A percentile compares a stretch with the other conserved stretches of the same genome.
Evolutionary conservation across 2,329 filamentous ascomycete genomes (phyloP).

Genomic region (Amesomyces nigricolor): DNA sequence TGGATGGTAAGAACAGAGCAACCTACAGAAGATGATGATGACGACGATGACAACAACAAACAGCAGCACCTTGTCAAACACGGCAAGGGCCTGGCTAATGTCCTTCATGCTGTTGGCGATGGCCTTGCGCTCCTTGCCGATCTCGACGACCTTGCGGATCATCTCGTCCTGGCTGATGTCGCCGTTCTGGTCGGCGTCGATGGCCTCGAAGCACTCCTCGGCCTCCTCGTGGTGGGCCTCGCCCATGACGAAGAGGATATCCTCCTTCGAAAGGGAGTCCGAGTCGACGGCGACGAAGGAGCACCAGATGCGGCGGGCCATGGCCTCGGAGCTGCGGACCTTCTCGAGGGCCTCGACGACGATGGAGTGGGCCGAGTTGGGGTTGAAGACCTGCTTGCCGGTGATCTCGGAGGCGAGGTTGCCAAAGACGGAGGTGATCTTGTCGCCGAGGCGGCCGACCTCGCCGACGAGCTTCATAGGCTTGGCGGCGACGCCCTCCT

Average conservation of each 20-base stretch:
- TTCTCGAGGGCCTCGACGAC: constrained; percentile 87
- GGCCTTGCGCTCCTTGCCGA: constrained; percentile 79
- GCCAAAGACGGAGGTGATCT: constrained; percentile 87
- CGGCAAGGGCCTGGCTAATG: constrained; percentile 87
- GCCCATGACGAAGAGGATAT: constrained; percentile 84
- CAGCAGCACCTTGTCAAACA: constrained; percentile 80
- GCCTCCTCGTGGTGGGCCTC: constrained; percentile 67
- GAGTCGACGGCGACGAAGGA: constrained; percentile 90
- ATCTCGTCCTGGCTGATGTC: constrained; percentile 96
- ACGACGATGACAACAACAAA: constrained; percentile 75
- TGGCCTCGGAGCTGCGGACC: constrained; percentile 75
- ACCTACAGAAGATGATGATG: constrained; percentile 74
- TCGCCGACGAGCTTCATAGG: constrained; percentile 75
- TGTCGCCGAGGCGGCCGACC: constrained; percentile 80
- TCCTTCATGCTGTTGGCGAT: constrained; percentile 94
- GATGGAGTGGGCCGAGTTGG: constrained; percentile 81
- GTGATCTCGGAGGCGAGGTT: constrained; percentile 93
- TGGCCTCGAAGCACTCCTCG: constrained; percentile 72
- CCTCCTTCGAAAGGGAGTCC: constrained; percentile 71
- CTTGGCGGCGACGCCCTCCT: constrained; percentile 57
- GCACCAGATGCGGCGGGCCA: constrained; percentile 96
- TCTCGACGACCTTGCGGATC: constrained; percentile 78
- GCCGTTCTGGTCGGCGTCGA: constrained; percentile 86
- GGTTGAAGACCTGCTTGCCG: constrained; percentile 91
- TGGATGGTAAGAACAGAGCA: too few relatives aligned